Evolutionary conservation across 2,329 filamentous ascomycete species (phyloP), one percentile per base, ranked within the genome.

Genomic region (Trichophyton simii): DNA sequence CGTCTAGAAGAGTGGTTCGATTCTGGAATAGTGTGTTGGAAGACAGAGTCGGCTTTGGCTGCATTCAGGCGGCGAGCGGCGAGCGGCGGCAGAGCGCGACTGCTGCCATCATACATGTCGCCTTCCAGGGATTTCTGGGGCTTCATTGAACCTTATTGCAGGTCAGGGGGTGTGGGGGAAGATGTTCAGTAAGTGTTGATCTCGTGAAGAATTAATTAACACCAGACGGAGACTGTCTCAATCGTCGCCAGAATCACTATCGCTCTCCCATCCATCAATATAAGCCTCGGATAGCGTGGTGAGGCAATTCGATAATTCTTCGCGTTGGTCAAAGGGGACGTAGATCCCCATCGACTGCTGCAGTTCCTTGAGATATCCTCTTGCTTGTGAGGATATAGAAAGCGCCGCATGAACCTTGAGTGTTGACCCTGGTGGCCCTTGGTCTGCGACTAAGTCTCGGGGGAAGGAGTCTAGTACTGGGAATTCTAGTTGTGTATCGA

Each of bases 391-490:
- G 60, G 90, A 88, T 0, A 88, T 90, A 2, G 87, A 87, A 57
- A 97, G 76, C 1, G 84, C 79, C 52, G 84, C 66, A 72, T 68
- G 75, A 61, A 73, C 76, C 65, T 64, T 80, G 67, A 65, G 79
- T 78, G 62, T 86, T 62, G 65, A 69, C 71, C 64, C 62, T 71
- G 69, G 63, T 62, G 79, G 67, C 25, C 64, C 62, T 71, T 70
- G 64, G 62, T 79, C 68, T 25, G 58, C 71, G 72, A 91, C 90
- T 60, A 96, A 87, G 34, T 78, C 67, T n/a, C 66, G 76, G 0
- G 94, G 94, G 70, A 88, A 96, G 71, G 90, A 95, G 70, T 94
- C 86, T 38, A 95, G 80, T 31, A 91, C 70, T 0, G 92, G 91
- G 69, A 91, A 94, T 1, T 81, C 76, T 6, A 92, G 78, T 20